A percentile compares a stretch with the other conserved stretches of the same genome.
Evolutionary conservation across 306 rosid genomes (phyloP).

Genomic region (Oemleria cerasiformis): DNA sequence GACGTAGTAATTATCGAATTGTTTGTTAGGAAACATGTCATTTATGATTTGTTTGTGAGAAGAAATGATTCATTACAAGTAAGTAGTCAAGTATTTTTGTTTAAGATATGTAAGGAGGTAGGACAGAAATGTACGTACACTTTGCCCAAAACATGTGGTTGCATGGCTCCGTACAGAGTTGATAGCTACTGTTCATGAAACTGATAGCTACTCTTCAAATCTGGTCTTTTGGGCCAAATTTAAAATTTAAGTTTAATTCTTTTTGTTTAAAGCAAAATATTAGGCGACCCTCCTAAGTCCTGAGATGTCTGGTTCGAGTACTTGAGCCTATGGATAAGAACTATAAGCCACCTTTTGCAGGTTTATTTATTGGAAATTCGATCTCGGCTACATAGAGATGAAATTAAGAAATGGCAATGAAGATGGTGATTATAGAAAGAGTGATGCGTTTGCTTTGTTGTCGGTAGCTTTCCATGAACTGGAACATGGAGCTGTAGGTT

Average conservation of each 20-base stretch:
- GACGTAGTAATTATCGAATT: no score
- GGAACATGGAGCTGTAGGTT: background rate
- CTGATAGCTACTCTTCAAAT: no score
- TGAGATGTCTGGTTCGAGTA: no score
- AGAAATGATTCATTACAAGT: background rate
- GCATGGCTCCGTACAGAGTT: background rate
- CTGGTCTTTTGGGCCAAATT: background rate
- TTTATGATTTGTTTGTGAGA: background rate
- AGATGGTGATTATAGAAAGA: background rate
- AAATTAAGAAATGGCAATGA: background rate
- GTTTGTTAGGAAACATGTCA: no score
- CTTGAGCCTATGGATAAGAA: no score
- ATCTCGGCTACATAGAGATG: background rate
- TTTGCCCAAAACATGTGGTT: background rate
- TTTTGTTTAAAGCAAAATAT: no score
- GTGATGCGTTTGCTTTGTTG: background rate
- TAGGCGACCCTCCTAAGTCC: no score
- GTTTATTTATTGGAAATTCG: no score
- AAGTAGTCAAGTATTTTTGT: background rate
- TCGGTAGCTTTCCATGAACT: background rate
- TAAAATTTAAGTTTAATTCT: background rate
- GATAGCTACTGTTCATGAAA: background rate
- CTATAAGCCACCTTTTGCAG: no score
- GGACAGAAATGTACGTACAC: no score
- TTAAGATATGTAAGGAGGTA: background rate